Evolutionary conservation across 306 rosid genomes (phyloP).

Genomic region (Vigna trinervia): DNA sequence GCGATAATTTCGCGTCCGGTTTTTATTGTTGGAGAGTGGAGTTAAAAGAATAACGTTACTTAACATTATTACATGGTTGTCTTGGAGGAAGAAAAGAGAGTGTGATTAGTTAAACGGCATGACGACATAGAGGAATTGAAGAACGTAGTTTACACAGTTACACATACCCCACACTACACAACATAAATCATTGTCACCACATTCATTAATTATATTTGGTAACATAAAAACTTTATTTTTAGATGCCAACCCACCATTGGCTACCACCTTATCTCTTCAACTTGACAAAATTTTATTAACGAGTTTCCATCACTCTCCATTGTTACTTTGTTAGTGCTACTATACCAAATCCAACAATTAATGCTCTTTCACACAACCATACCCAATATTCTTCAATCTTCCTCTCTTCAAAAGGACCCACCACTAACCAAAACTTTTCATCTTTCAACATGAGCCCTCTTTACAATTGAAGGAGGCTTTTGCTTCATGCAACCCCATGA

Average conservation of each 20-base stretch:
- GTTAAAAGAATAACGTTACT: background rate
- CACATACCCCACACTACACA: background rate
- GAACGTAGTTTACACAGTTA: background rate
- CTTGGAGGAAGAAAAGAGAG: background rate
- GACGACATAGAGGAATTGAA: slow-evolving; percentile 1
- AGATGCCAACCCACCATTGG: slow-evolving; percentile 24
- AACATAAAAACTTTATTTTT: background rate
- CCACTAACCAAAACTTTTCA: background rate
- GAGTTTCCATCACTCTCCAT: background rate
- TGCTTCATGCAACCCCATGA: too few relatives aligned
- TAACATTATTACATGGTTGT: slow-evolving; percentile 28
- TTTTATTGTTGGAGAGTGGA: background rate
- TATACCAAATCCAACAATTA: background rate
- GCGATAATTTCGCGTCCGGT: too few relatives aligned
- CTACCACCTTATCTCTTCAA: slow-evolving; percentile 3
- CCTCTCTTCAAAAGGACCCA: background rate
- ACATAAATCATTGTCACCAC: background rate
- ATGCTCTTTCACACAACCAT: background rate
- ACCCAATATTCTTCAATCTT: background rate
- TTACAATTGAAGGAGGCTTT: too few relatives aligned
- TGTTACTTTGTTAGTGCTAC: background rate
- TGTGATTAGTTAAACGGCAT: slow-evolving; percentile 9
- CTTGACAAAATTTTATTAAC: background rate
- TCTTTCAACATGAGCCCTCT: background rate
- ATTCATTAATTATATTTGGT: background rate